These are phyloP conservation scores for Phylloporus sp. DNA, from an alignment of 768 basidiomycete species.

Conservation along the genomic window DNA sequence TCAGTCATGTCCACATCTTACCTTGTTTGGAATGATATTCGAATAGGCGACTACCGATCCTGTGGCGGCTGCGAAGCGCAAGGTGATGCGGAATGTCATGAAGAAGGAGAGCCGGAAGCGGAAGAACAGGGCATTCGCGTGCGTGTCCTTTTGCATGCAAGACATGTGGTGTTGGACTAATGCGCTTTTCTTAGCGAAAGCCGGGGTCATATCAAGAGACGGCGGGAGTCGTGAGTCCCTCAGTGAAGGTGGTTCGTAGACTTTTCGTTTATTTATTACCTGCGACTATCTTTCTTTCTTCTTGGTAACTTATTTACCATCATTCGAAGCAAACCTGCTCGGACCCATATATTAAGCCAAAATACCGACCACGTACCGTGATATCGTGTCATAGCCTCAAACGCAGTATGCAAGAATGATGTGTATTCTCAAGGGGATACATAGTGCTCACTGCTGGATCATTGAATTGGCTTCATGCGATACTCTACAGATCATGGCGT, in stretches of 20 bases:
- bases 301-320: no score
- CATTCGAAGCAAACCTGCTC: no score
- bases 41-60: slow-evolving; percentile 63
- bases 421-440: no score
- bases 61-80: slow-evolving; percentile 70
- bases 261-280: not conserved
- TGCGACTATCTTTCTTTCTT: not conserved
- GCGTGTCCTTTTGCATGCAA: slow-evolving; percentile 30
- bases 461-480: no score
- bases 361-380: no score
- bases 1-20: not conserved
- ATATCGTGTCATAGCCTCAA: no score
- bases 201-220: slow-evolving; percentile 47
- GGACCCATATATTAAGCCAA: no score
- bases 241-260: not conserved
- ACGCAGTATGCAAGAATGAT: no score
- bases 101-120: slow-evolving; percentile 88
- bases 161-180: not conserved
- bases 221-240: slow-evolving; percentile 29
- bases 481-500: no score
- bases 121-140: slow-evolving; percentile 61
- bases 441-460: no score
- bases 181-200: slow-evolving; percentile 36
- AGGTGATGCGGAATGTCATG: slow-evolving; percentile 60
- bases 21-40: not conserved